phyloP scores from a whole-genome alignment of 345 rosid genomes.

The Noccaea caerulescens region DNA sequence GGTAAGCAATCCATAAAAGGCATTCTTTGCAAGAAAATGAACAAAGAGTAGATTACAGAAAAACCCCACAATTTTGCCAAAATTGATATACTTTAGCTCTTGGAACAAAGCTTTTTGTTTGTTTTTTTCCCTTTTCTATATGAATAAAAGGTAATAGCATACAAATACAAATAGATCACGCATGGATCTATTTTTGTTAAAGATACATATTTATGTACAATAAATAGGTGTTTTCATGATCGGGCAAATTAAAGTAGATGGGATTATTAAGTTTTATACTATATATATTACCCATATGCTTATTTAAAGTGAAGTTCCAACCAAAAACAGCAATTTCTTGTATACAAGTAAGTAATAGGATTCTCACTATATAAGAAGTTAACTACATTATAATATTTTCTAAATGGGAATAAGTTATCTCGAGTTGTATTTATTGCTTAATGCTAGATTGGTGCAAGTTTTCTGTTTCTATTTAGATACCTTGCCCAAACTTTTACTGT shows the following conservation, averaged over 20 bases:
- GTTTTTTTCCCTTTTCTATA: constrained; percentile 11
- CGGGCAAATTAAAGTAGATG: constrained; percentile 35
- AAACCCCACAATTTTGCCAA: constrained; percentile 34
- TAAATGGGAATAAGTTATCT: neutral
- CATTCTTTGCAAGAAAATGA: constrained; percentile 35
- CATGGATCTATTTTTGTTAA: constrained; percentile 32
- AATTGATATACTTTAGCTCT: constrained; percentile 23
- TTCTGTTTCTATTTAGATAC: constrained; percentile 15
- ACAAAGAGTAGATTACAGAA: constrained; percentile 11
- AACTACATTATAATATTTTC: constrained; percentile 30
- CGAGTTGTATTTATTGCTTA: constrained; percentile 25
- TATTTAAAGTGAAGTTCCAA: constrained; percentile 40
- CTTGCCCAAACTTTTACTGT: neutral
- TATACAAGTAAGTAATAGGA: constrained; percentile 31
- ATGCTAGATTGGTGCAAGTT: constrained; percentile 38
- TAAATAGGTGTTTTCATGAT: constrained; percentile 43
- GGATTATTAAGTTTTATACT: constrained; percentile 16
- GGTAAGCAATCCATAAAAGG: constrained; percentile 39
- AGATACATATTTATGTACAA: constrained; percentile 38
- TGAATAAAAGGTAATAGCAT: constrained; percentile 27
- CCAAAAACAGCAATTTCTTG: constrained; percentile 37
- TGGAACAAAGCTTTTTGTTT: constrained; percentile 35
- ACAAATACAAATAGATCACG: constrained; percentile 40
- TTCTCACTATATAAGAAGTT: constrained; percentile 23
- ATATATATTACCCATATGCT: constrained; percentile 21